Base-by-base conservation (phyloP, 2,329 filamentous ascomycete genomes). In the Trichoderma sp. region DNA sequence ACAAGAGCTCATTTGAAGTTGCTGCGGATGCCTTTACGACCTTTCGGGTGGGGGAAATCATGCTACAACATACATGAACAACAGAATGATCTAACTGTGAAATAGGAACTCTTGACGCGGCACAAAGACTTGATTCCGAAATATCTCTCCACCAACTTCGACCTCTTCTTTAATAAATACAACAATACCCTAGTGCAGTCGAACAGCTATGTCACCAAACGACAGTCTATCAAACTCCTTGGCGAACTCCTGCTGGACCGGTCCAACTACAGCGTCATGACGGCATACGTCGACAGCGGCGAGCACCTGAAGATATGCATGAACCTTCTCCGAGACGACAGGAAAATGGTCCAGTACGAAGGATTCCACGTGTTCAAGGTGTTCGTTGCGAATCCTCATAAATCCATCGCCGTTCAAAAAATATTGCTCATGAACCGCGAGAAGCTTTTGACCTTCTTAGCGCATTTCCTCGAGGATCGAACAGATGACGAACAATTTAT, bases 331-430 rank as follows among this genome's bases (percentile, higher is more conserved):
- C 90, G 94, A 73, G 96, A 98, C 79, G 95, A 98, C 79, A 89
- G 95, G 74, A 96, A 97, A 80, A 99, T 99, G 94, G 96, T 99
- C 71, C 96, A 98, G 81, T 99, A 99, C 79, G 96, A 99, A 79
- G 96, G 94, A 8, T 99, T 99, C 79, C 96, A 99, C 78, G 95
- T 99, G 52, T 99, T 99, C 86, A 99, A 99, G 84, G 95, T 99
- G 71, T 99, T 99, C 80, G 96, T 98, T 66, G 96, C 96, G 70
- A 99, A 99, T 78, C 96, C 96, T 8, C 94, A 98, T 83, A 99
- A 99, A 82, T 97, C 93, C n/a, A 85, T 95, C 70, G 93, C 94
- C 39, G 96, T 99, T 59, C 94, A 97, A 78, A 93, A 95, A 78
- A 97, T 99, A 76, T 83, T 99, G 72, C 90, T 98, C 74, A 97